Conservation (phyloP, 345 rosid genomes). For the Lumnitzera littorea region DNA sequence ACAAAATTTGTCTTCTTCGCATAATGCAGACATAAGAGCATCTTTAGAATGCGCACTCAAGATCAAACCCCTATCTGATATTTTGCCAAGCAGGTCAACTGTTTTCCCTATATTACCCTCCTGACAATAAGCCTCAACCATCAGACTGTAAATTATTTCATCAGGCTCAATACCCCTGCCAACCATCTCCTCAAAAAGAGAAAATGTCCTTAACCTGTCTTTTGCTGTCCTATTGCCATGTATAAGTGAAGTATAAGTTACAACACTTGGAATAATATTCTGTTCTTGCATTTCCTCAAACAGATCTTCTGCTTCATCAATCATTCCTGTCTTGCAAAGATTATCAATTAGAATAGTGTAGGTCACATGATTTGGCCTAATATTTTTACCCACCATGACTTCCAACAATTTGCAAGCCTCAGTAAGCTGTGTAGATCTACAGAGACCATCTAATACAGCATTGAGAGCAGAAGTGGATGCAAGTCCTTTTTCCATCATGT, state of each 20-base stretch:
- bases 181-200: conserved; percentile 54
- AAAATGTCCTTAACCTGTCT: conserved; percentile 38
- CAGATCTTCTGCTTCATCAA: conserved; percentile 55
- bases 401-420: conserved; percentile 35
- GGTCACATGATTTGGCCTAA: conserved; percentile 52
- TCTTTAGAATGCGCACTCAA: conserved; percentile 16
- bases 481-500: conserved; percentile 44
- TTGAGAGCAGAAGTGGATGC: conserved; percentile 48
- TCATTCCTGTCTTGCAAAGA: conserved; percentile 46
- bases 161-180: conserved; percentile 57
- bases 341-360: conserved; percentile 60
- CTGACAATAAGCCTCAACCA: conserved; percentile 39
- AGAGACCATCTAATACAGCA: conserved; percentile 53
- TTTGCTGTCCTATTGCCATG: conserved; percentile 41
- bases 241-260: conserved; percentile 55
- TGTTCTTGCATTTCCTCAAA: conserved; percentile 43
- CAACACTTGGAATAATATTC: conserved; percentile 39
- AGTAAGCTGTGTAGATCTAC: conserved; percentile 38
- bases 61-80: conserved; percentile 31
- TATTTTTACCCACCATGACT: conserved; percentile 28
- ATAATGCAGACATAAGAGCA: conserved; percentile 25
- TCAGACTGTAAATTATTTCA: conserved; percentile 39
- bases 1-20: conserved; percentile 9
- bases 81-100: conserved; percentile 40
- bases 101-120: conserved; percentile 45